Evolutionary conservation across 2,329 filamentous ascomycete genomes (phyloP), one percentile per base, ranked within the genome.

Genomic region (Diaporthe vexans): DNA sequence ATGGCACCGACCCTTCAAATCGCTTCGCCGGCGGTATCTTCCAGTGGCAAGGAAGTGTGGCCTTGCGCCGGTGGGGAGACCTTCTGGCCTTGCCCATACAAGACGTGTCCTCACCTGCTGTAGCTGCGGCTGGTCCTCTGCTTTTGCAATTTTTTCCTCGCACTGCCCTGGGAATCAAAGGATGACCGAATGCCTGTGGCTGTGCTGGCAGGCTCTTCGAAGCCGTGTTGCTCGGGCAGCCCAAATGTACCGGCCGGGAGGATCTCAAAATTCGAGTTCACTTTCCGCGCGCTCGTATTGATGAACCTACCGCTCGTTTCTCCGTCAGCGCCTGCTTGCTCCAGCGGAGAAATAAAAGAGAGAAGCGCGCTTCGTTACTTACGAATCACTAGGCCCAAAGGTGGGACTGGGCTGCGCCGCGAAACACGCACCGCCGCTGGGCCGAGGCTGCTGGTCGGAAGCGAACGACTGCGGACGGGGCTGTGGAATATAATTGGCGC

Each of bases 221-320:
- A 17, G 13, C 54, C n/a, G 8, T 63, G 19, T 33, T 72, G 71
- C 35, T 76, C 74, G 8, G 73, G 75, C 0, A 58, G 61, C 3
- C 76, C 79, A 72, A 81, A 84, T 70, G 83, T 85, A 15, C 84
- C 84, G 9, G 83, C 83, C 17, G 83, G 83, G 13, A 85, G 75
- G 13, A 86, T 77, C 73, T 85, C 82, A 54, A 85, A 85, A 0
- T 81, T 82, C 7, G 81, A 78, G 76, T 85, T 85, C 33, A 84
- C 81, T 65, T 80, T 82, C n/a, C 84, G 78, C 7, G 80, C 74
- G 19, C 75, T 74, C 19, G 80, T 81, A 74, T 84, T 85, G 58
- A 79, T 73, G 72, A 84, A 81, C 24, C 74, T 76, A 15, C 17
- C 17, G 4, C 11, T 40, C 13, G 17, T 17, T 26, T 24, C 33